phyloP scores from a whole-genome alignment of 2,329 filamentous ascomycete species.

The Penicillium capsulatum region DNA sequence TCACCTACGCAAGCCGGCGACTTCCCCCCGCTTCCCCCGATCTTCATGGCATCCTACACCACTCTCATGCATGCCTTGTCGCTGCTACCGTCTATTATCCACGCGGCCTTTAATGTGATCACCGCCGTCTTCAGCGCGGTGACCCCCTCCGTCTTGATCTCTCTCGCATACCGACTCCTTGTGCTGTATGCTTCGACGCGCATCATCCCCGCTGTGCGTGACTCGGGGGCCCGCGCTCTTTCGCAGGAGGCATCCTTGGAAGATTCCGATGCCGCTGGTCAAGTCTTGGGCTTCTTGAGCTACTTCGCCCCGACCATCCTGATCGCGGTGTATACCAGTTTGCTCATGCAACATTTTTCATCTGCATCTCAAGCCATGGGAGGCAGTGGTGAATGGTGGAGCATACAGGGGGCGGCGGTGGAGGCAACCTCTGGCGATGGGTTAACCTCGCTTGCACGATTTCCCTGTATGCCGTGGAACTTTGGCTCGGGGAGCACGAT shows the following conservation, averaged over 20 bases:
- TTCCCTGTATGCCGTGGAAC: conserved; percentile 81
- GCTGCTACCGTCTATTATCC: conserved; percentile 75
- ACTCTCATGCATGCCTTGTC: conserved; percentile 81
- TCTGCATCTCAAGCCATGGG: conserved; percentile 59
- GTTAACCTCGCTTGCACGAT: conserved; percentile 87
- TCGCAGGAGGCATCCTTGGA: conserved; percentile 82
- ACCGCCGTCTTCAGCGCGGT: conserved; percentile 92
- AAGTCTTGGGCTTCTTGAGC: conserved; percentile 74
- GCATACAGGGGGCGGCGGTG: conserved; percentile 77
- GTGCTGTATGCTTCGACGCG: conserved; percentile 94
- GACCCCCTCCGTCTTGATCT: conserved; percentile 92
- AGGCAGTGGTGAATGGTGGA: conserved; percentile 72
- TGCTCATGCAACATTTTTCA: conserved; percentile 92
- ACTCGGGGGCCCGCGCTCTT: conserved; percentile 76
- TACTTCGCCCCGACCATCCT: conserved; percentile 95
- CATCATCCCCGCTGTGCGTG: conserved; percentile 89
- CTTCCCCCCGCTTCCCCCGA: conserved; percentile 90
- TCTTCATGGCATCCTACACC: conserved; percentile 97
- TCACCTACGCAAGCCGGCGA: conserved; percentile 60
- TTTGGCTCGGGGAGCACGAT: conserved; percentile 69
- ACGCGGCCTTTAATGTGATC: conserved; percentile 79
- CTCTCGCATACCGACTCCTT: conserved; percentile 84
- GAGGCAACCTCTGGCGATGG: conserved; percentile 89
- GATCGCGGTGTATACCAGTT: conserved; percentile 91
- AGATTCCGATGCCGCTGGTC: conserved; percentile 76